A percentile compares a stretch with the other conserved stretches of the same genome.
phyloP scores from a whole-genome alignment of 345 rosid species.

The Eutrema yunnanense region DNA sequence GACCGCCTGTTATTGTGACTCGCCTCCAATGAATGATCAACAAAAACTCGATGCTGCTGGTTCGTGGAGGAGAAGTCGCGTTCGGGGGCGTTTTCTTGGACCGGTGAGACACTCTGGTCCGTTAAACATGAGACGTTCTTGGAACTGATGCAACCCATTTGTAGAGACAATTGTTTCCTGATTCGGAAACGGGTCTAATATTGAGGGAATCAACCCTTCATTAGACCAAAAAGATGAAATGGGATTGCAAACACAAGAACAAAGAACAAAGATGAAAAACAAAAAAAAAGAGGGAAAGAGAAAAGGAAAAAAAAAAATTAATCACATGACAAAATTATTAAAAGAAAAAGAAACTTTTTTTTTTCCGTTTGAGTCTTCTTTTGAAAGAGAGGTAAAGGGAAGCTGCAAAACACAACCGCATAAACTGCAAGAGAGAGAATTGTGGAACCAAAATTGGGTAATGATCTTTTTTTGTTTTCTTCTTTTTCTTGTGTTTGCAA shows the following conservation, averaged over 20 bases:
- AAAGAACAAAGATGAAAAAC: slow-evolving; percentile 20
- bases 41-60: slow-evolving; percentile 18
- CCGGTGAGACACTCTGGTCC: slow-evolving; percentile 35
- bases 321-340: slow-evolving; percentile 29
- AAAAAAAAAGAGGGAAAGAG: slow-evolving; percentile 17
- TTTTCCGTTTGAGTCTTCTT: slow-evolving; percentile 21
- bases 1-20: slow-evolving; percentile 24
- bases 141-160: slow-evolving; percentile 78
- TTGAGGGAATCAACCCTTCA: slow-evolving; percentile 33
- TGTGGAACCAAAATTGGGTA: slow-evolving; percentile 41
- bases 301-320: not conserved
- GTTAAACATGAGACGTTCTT: slow-evolving; percentile 32
- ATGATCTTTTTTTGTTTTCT: slow-evolving; percentile 14
- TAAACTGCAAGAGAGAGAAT: slow-evolving; percentile 30
- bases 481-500: slow-evolving; percentile 24
- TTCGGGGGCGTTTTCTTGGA: slow-evolving; percentile 11
- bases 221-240: slow-evolving; percentile 31
- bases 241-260: slow-evolving; percentile 30
- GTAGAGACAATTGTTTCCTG: slow-evolving; percentile 27
- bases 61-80: slow-evolving; percentile 20
- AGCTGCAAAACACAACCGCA: slow-evolving; percentile 35
- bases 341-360: slow-evolving; percentile 13
- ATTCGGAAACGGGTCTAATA: slow-evolving; percentile 44
- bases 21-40: slow-evolving; percentile 28
- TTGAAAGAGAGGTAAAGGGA: slow-evolving; percentile 42